Conservation (phyloP, 78 protist genomes). For the Planoprotostelium fungivorum region DNA sequence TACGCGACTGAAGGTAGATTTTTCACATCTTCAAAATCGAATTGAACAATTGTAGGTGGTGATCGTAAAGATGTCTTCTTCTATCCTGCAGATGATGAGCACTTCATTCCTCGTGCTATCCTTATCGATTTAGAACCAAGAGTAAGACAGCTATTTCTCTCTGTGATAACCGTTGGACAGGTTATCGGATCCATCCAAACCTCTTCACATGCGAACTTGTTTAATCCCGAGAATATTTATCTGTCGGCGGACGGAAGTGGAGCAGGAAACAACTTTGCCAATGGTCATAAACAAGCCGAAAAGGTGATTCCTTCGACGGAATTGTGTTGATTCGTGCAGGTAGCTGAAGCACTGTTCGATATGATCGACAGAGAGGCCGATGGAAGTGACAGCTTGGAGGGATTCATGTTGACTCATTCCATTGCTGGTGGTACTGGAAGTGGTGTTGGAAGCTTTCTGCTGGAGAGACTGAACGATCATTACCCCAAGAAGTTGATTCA, state of each 20-base stretch:
- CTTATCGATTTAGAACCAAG: slow-evolving; percentile 98
- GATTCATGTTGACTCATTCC: slow-evolving; percentile 93
- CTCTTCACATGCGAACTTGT: slow-evolving; percentile 58
- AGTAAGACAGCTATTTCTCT: slow-evolving; percentile 38
- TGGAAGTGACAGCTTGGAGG: slow-evolving; percentile 88
- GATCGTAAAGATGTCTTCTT: slow-evolving; percentile 99
- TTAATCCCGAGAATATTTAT: slow-evolving; percentile 93
- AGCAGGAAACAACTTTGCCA: slow-evolving; percentile 99
- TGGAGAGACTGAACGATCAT: slow-evolving; percentile 91
- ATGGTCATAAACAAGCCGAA: slow-evolving; percentile 68
- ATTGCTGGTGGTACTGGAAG: slow-evolving; percentile 99
- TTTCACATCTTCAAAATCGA: neutral
- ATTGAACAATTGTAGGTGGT: slow-evolving; percentile 28
- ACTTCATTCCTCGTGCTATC: slow-evolving; percentile 96
- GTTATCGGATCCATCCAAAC: slow-evolving; percentile 66
- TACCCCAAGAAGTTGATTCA: slow-evolving; percentile 96
- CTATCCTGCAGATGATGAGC: slow-evolving; percentile 98
- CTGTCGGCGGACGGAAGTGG: slow-evolving; percentile 83
- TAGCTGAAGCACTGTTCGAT: slow-evolving; percentile 80
- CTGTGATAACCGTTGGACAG: neutral
- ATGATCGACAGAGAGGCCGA: slow-evolving; percentile 98
- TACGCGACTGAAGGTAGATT: slow-evolving; percentile 44
- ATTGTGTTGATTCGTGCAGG: too few relatives aligned
- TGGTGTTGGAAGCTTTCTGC: slow-evolving; percentile 93
- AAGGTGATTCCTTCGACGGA: too few relatives aligned